Evolutionary conservation across 179 eudicot genomes (phyloP), one percentile per base, ranked within the genome.

Genomic region (Patellifolia procumbens): DNA sequence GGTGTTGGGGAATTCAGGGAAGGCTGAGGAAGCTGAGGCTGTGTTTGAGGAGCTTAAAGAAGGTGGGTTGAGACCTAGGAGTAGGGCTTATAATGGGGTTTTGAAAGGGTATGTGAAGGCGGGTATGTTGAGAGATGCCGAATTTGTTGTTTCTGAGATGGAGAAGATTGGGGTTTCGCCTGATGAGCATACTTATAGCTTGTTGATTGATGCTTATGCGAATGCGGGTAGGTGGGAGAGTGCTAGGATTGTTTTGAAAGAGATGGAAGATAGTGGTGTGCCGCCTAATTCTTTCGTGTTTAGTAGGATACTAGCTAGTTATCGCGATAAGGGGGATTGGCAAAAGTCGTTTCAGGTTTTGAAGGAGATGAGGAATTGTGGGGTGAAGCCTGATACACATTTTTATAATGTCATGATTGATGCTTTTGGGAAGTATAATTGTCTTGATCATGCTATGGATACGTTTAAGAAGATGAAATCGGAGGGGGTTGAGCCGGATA

Each of bases 211-310:
- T 84, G 97, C 91, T 5, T 94, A 94, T 85, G 94, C 86, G 2
- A 91, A 89, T 84, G 96, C 92, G 0, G 97, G 92, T 32, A 81
- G 97, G 81, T 92, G 98, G 98, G 98, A 94, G 83, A 94, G 97
- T 78, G 98, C 98, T 0, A 87, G 94, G 76, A 92, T 94, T 56
- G 92, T 92, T 85, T 75, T 92, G 82, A 93, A 89, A 73, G 97
- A 92, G 75, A 94, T 94, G 98, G 97, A 92, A 76, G 91, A 84
- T 32, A 91, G 79, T 55, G 76, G 83, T 79, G 96, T 94, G 71
- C 86, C 81, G 75, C 96, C 92, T 0, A 94, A 87, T 80, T 88
- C 94, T 0, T 91, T 69, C 31, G 94, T 94, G 51, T 94, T 92
- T 81, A 92, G 91, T 68, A 84, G 93, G 85, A 92, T 94, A 49